phyloP scores from a whole-genome alignment of 805 yeast genomes.

The Wickerhamiella allomyrinae region DNA sequence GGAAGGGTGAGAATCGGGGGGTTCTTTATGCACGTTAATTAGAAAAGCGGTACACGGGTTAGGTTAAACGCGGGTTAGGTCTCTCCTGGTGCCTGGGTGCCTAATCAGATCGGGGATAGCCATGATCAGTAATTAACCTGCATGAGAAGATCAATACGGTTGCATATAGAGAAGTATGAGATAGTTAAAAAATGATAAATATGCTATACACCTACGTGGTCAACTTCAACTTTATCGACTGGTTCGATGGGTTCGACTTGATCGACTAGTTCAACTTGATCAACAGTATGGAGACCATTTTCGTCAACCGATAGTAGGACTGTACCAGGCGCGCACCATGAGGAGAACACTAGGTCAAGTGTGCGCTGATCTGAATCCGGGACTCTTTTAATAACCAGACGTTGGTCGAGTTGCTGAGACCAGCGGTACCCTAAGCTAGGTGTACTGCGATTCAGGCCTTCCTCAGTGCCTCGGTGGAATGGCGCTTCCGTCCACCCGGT shows the following conservation, averaged over 20 bases:
- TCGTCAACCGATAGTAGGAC: not conserved
- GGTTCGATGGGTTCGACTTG: no score
- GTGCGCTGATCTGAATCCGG: conserved; percentile 18
- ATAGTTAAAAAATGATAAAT: no score
- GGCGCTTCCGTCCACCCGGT: conserved; percentile 54
- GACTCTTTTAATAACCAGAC: conserved; percentile 27
- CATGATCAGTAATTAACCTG: not conserved
- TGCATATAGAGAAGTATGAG: no score
- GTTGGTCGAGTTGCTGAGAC: conserved; percentile 37
- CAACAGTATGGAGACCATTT: not conserved
- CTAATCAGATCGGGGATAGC: no score
- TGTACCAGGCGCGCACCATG: not conserved
- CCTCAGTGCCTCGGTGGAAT: not conserved
- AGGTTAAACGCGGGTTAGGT: not conserved
- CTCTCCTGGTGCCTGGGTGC: no score
- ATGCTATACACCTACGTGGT: no score
- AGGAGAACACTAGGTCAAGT: conserved; percentile 31
- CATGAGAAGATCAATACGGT: no score
- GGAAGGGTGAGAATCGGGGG: not conserved
- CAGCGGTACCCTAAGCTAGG: conserved; percentile 46
- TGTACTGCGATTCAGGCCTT: conserved; percentile 25
- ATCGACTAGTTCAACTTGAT: no score
- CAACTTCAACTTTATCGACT: no score
- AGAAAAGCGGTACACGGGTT: not conserved
- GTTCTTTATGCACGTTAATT: not conserved